Percentiles rank a stretch among this genome's conserved stretches.
Conservation (phyloP, 2,329 filamentous ascomycete species). For the Xylariales sp. region DNA sequence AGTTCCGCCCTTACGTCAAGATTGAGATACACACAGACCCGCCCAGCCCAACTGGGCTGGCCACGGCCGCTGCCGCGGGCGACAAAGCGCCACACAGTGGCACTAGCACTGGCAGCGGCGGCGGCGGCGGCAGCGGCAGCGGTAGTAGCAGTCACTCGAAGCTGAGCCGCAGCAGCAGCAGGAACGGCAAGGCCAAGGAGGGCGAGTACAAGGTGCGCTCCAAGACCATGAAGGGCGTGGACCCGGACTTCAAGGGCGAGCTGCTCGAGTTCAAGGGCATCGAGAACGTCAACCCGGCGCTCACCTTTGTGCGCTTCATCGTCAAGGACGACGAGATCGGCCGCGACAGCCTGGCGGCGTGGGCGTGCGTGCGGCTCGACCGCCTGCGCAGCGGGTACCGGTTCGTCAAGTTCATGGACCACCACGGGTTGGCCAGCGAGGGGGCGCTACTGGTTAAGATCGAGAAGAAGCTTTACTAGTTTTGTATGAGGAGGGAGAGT, state of each 20-base stretch:
- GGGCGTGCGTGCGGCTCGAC: conserved; percentile 86
- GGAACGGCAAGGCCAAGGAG: conserved; percentile 51
- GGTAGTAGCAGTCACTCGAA: too few species aligned
- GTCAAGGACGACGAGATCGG: conserved; percentile 83
- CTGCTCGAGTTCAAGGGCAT: conserved; percentile 52
- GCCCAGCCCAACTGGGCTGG: too few species aligned
- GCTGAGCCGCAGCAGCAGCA: conserved; percentile 20
- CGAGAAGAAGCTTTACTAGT: conserved; percentile 40
- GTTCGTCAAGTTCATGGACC: conserved; percentile 71
- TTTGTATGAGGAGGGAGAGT: too few species aligned
- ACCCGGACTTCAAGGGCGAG: conserved; percentile 60
- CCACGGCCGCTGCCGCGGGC: too few species aligned
- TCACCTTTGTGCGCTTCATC: conserved; percentile 77
- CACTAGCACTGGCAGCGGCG: too few species aligned
- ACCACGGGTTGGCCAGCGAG: conserved; percentile 58
- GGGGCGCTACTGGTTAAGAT: conserved; percentile 73
- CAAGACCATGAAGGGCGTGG: conserved; percentile 50
- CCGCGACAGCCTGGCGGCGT: conserved; percentile 74
- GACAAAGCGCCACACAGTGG: too few species aligned
- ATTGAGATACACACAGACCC: conserved; percentile 76
- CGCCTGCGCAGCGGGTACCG: conserved; percentile 71
- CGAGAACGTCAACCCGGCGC: conserved; percentile 57
- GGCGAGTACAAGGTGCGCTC: conserved; percentile 57
- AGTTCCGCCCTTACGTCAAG: conserved; percentile 78
- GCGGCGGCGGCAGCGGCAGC: too few species aligned